Evolutionary conservation across 1,139 yeast genomes (phyloP).

Genomic region (Suhomyces atakaporum): DNA sequence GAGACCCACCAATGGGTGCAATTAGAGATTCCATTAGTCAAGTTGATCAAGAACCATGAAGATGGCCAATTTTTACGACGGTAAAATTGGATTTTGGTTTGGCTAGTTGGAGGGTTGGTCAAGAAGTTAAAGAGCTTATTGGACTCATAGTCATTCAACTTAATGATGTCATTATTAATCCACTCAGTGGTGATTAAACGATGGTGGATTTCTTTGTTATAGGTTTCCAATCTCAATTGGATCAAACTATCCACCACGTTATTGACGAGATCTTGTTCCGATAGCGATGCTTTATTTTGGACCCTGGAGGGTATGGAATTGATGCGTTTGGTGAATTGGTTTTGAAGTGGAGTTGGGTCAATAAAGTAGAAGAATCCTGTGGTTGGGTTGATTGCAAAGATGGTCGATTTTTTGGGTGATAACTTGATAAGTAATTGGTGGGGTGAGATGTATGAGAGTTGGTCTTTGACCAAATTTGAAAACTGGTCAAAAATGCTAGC

Average conservation of each 20-base stretch:
- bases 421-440: constrained; percentile 41
- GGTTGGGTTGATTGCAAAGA: constrained; percentile 48
- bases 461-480: constrained; percentile 3
- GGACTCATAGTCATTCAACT: constrained; percentile 42
- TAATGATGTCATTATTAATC: constrained; percentile 60
- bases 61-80: constrained; percentile 71
- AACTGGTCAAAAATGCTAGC: constrained; percentile 21
- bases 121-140: constrained; percentile 25
- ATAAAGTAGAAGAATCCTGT: constrained; percentile 47
- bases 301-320: constrained; percentile 28
- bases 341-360: constrained; percentile 46
- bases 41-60: constrained; percentile 63
- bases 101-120: constrained; percentile 14
- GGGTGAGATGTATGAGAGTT: constrained; percentile 28
- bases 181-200: constrained; percentile 67
- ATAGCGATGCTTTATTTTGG: constrained; percentile 23
- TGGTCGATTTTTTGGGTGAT: constrained; percentile 37
- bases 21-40: constrained; percentile 47
- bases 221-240: constrained; percentile 55
- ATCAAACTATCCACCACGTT: constrained; percentile 41
- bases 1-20: constrained; percentile 66
- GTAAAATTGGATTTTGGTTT: constrained; percentile 48
- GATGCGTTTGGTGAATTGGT: constrained; percentile 35
- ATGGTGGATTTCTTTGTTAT: constrained; percentile 51
- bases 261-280: constrained; percentile 36